These are phyloP conservation scores for Penicillium antarcticum DNA, from an alignment of 495 filamentous ascomycete species.

Conservation along the genomic window DNA sequence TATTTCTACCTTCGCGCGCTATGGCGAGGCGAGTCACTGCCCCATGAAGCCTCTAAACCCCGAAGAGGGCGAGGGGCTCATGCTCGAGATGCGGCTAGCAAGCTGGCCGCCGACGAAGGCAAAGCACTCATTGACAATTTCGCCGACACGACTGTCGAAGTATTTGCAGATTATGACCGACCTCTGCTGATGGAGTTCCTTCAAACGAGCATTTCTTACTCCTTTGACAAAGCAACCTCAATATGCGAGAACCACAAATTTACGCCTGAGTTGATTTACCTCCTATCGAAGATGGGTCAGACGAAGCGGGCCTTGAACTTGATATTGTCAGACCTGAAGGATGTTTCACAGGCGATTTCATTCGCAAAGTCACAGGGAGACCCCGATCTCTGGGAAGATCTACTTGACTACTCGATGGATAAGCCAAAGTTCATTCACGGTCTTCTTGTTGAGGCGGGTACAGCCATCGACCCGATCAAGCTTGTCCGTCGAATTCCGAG, in stretches of 20 bases:
- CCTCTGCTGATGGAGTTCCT: constrained; percentile 80
- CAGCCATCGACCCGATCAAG: constrained; percentile 83
- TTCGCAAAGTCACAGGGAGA: constrained; percentile 94
- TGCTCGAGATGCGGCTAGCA: constrained; percentile 40
- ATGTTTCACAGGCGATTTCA: constrained; percentile 86
- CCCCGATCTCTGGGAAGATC: constrained; percentile 87
- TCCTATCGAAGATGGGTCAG: constrained; percentile 91
- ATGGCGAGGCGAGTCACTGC: constrained; percentile 68
- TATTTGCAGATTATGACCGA: constrained; percentile 83
- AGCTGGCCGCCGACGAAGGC: constrained; percentile 55
- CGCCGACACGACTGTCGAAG: constrained; percentile 76
- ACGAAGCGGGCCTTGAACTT: constrained; percentile 85
- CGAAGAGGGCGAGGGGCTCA: constrained; percentile 36
- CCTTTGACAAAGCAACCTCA: constrained; percentile 69
- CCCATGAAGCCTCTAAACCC: constrained; percentile 35
- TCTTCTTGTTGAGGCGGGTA: constrained; percentile 89
- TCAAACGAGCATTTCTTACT: constrained; percentile 77
- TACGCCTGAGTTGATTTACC: constrained; percentile 86
- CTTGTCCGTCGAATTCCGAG: constrained; percentile 88
- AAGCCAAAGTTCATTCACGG: constrained; percentile 92
- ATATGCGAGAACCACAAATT: constrained; percentile 77
- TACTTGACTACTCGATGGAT: constrained; percentile 94
- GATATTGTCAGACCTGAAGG: constrained; percentile 83
- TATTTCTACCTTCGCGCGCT: constrained; percentile 89
- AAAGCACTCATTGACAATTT: constrained; percentile 78